phyloP scores from a whole-genome alignment of 2,329 filamentous ascomycete species.

The Arthroderma sp. region DNA sequence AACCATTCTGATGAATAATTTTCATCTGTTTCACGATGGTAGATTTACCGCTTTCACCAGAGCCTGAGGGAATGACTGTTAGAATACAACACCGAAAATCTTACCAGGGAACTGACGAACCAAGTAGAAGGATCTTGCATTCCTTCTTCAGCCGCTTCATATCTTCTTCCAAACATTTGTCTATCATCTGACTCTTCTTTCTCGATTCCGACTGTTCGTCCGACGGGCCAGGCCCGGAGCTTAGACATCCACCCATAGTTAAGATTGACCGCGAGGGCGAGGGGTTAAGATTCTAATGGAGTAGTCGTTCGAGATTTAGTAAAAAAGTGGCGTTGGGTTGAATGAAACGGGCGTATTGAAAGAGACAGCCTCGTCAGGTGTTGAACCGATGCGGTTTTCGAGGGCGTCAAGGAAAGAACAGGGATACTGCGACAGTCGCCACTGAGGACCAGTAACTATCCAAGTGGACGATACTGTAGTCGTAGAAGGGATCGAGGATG shows the following conservation, averaged over 20 bases:
- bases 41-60: slow-evolving; percentile 95
- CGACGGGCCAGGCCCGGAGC: slow-evolving; percentile 41
- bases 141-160: slow-evolving; percentile 83
- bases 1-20: slow-evolving; percentile 97
- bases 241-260: slow-evolving; percentile 89
- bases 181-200: slow-evolving; percentile 93
- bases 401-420: no score
- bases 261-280: background rate
- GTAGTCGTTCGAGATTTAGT: slow-evolving; percentile 12
- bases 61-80: slow-evolving; percentile 46
- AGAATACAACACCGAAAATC: slow-evolving; percentile 2
- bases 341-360: background rate
- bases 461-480: no score
- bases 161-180: slow-evolving; percentile 86
- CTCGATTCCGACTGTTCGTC: slow-evolving; percentile 76
- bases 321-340: background rate
- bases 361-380: background rate
- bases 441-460: no score
- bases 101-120: slow-evolving; percentile 41
- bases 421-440: no score
- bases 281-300: background rate
- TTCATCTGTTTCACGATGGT: slow-evolving; percentile 99
- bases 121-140: slow-evolving; percentile 95
- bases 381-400: no score
- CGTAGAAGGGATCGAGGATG: no score